These are phyloP conservation scores for Juncus inflexus DNA, from an alignment of 176 grass and related monocot genomes.

Conservation along the genomic window DNA sequence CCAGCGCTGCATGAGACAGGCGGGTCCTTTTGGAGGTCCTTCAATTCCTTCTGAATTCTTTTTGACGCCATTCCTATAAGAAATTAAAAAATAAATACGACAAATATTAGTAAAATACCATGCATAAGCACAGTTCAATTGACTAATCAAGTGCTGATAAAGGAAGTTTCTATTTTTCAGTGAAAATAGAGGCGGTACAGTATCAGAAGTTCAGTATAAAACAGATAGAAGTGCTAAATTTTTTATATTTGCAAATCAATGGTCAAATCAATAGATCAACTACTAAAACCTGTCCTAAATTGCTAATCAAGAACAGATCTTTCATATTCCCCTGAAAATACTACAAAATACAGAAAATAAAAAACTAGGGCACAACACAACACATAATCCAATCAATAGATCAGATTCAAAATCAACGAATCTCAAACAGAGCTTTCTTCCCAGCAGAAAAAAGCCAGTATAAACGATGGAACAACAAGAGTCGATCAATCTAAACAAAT, in stretches of 20 bases:
- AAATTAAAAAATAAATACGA: neutral
- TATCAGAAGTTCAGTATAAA: neutral
- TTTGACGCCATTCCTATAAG: slow-evolving; percentile 27
- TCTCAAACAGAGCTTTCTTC: neutral
- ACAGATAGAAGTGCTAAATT: neutral
- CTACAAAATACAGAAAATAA: too few species aligned
- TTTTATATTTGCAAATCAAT: too few species aligned
- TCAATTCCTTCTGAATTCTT: slow-evolving; percentile 36
- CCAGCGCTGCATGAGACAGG: slow-evolving; percentile 36
- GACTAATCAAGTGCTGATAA: neutral
- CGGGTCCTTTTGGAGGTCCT: slow-evolving; percentile 28
- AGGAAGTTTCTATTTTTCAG: neutral
- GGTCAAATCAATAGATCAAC: too few species aligned
- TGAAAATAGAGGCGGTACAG: neutral
- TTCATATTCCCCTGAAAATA: too few species aligned
- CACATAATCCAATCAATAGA: neutral
- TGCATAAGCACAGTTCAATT: neutral
- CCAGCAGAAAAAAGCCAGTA: neutral
- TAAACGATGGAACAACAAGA: neutral
- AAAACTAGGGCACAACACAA: too few species aligned
- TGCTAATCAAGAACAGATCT: too few species aligned
- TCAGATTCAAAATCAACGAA: neutral
- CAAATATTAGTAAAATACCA: neutral
- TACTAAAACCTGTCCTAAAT: too few species aligned
- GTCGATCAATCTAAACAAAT: neutral